Base-by-base conservation (phyloP, 805 yeast genomes). In the Kregervanrija pseudodelftensis region DNA sequence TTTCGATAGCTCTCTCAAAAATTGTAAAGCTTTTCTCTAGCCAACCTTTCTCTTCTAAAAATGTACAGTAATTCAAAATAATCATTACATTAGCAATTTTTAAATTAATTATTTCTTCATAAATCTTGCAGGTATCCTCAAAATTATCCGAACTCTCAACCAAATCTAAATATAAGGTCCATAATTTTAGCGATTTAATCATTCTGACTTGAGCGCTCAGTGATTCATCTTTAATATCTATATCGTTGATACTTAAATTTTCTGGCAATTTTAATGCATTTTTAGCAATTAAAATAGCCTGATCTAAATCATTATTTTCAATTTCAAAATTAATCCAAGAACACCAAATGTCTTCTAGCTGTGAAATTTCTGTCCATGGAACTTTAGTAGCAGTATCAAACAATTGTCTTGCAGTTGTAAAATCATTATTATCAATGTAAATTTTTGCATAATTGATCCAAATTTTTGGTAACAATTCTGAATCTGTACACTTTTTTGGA, bases 141-240 rank as follows among this genome's bases (percentile, higher is more conserved):
- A 69, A 54, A 39, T 73, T 76, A 4, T 74, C 70, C 31, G 69
- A 60, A 11, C 80, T 70, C 60, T 84, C 90, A 13, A 82, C 69
- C 30, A 86, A 57, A 54, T 86, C 95, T 28, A 87, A 58, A 55
- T 84, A 86, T 50, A 77, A 74, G 4, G 76, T 64, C 96, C 96
- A 90, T 7, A 89, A 62, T 42, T 75, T 75, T 36, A 68, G 63
- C 5, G 85, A 78, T 52, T 78, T 80, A 59, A 76, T 80, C 9
- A 83, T 53, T 30, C 86, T 61, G 28, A 73, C 61, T 49, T 82
- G 89, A 0, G 85, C 76, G 11, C 82, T 66, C 2, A 70, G 44
- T 0, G 64, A 51, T 14, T 61, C 56, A 54, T 79, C 80, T 33
- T 63, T 59, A 47, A 63, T 73, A 38, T 51, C 46, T 8, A 58